Evolutionary conservation across 345 rosid genomes (phyloP), one percentile per base, ranked within the genome.

Genomic region (Trapa bicornis): DNA sequence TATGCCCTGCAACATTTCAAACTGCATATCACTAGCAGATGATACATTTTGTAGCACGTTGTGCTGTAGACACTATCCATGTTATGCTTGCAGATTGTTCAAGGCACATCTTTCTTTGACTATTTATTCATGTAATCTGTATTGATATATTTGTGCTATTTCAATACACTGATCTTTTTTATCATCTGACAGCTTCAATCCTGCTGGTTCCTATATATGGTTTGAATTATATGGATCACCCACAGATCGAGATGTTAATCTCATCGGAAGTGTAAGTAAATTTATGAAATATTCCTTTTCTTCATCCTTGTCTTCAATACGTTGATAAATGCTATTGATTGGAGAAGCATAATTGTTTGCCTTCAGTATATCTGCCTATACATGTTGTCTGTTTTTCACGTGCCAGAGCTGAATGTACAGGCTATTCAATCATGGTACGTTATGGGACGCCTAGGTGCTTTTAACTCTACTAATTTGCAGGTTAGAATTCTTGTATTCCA

Each of bases 401-500:
- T 38, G n/a, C 65, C 17, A 29, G 22, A 53, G 14, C 22, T 15
- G 36, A 56, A 14, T 50, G 5, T 74, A 76, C 91, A 93, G 98
- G 88, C 81, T 66, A 80, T 89, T 71, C 97, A 88, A 72, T 84
- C 98, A 35, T 89, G 97, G 97, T 90, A 93, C 80, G 90, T 89
- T 72, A 90, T 93, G 98, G 97, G 98, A 56, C 79, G 97, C 65
- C 72, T 89, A 70, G 98, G 98, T 53, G 90, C 92, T 76, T 93
- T 89, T 80, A 93, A 93, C 79, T 85, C 96, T 70, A 84, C 89
- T 29, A 93, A 93, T 73, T 74, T 93, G 75, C 98, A 92, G 98
- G 98, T 92, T 79, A 76, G 76, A 37, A 65, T 67, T 33, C 63
- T 58, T 58, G 2, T 57, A 35, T n/a, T 54, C 5, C 17, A 50